Base-by-base conservation (phyloP, 1,284 basidiomycete genomes). In the Flammula alnicola region DNA sequence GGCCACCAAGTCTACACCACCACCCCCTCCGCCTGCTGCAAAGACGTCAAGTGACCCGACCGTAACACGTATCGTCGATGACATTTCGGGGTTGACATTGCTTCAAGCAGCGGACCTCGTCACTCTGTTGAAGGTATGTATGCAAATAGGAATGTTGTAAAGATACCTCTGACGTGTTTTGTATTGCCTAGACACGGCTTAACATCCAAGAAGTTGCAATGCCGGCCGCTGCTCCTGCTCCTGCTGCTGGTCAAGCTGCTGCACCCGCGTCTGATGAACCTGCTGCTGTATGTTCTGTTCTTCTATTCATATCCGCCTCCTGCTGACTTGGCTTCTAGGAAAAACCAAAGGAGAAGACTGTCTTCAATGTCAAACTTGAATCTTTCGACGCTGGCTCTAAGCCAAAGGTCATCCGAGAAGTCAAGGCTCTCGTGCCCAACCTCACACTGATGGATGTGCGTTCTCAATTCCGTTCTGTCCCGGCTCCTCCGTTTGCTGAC, bases 181-280 rank as follows among this genome's bases (percentile, higher is more conserved):
- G 9, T 9, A 19, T 12, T 6, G 27, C 30, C n/a, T 42, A 97
- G 95, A 82, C 91, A 49, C 87, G 92, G 55, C 73, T 99, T 53
- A 99, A 99, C 72, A 99, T 99, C 60, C 93, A 95, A 71, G 97
- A 99, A 75, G 93, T 99, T 65, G 94, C 95, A 23, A 87, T 98
- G 83, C 95, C 95, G 30, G 75, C 90, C 31, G 85, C 92, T 36
- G n/a, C 49, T 9, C 1, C n/a, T n/a, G 75, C 88, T 6, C 80
- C 87, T 4, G 77, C 84, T 1, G 75, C 84, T 4, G 79, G 81
- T 2, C 73, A 80, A 2, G 71, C 81, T 2, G 78, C 83, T 14
- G 76, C 79, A 16, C 76, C 81, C 4, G 77, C 73, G 19, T 79
- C 81, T 19, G 89, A 88, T 37, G 84, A 85, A 56, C 75, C 83